Evolutionary conservation across 2,329 filamentous ascomycete genomes (phyloP).

Genomic region (Talaromyces verruculosus): DNA sequence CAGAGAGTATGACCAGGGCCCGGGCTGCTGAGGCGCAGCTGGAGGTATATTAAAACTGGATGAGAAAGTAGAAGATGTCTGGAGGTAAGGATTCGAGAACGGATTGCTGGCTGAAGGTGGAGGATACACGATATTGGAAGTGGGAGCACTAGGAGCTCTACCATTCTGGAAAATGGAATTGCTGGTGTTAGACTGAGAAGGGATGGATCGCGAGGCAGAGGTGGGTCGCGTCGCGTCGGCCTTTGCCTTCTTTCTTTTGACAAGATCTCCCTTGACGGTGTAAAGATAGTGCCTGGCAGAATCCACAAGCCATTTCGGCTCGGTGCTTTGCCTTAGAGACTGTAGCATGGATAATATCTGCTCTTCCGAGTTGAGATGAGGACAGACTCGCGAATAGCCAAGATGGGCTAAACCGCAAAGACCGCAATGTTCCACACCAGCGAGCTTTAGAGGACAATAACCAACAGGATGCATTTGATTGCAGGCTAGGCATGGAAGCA

Average conservation of each 20-base stretch:
- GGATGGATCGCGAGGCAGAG: neutral
- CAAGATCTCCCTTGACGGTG: slow-evolving; percentile 57
- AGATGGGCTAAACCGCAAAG: slow-evolving; percentile 65
- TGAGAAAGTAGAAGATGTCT: neutral
- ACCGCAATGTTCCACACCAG: slow-evolving; percentile 61
- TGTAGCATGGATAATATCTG: slow-evolving; percentile 65
- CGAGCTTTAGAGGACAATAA: slow-evolving; percentile 61
- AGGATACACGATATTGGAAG: neutral
- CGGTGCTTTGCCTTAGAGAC: slow-evolving; percentile 59
- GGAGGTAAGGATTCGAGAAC: neutral
- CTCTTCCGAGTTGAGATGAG: slow-evolving; percentile 62
- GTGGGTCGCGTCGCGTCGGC: slow-evolving; percentile 18
- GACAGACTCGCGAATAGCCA: slow-evolving; percentile 58
- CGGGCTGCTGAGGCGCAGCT: neutral
- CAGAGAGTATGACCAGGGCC: neutral
- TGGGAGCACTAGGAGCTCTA: neutral
- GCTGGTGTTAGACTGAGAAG: neutral
- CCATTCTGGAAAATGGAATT: neutral
- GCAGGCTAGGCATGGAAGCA: slow-evolving; percentile 55
- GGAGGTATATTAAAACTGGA: neutral
- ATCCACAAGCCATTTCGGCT: slow-evolving; percentile 55
- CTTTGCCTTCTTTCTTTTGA: slow-evolving; percentile 49
- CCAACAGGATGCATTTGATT: slow-evolving; percentile 54
- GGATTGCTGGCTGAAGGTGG: neutral
- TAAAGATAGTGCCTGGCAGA: slow-evolving; percentile 58